These are phyloP conservation scores for Penicillium rolfsii DNA, from an alignment of 2,329 filamentous ascomycete genomes.

Conservation along the genomic window DNA sequence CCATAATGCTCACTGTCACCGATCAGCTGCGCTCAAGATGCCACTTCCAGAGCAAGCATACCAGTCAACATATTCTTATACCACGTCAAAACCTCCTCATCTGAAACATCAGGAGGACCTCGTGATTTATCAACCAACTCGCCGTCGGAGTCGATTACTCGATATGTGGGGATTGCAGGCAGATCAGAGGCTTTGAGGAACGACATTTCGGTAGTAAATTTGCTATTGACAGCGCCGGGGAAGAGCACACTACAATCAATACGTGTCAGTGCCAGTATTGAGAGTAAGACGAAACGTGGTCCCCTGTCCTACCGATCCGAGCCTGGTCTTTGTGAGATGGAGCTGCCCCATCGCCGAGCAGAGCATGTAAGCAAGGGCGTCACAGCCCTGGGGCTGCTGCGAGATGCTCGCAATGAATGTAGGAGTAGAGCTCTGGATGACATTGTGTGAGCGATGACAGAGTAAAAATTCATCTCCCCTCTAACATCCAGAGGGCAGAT, in stretches of 20 bases:
- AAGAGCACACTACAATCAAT: constrained; percentile 63
- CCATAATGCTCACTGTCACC: constrained; percentile 76
- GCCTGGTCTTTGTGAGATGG: constrained; percentile 61
- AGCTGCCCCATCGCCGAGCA: constrained; percentile 53
- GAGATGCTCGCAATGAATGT: constrained; percentile 14
- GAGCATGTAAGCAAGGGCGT: constrained; percentile 6
- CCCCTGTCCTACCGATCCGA: constrained; percentile 58
- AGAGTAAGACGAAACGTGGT: not conserved
- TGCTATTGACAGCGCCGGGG: constrained; percentile 92
- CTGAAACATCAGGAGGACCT: constrained; percentile 65
- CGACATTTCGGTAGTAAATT: constrained; percentile 78
- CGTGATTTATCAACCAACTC: constrained; percentile 75
- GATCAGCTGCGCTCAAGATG: constrained; percentile 17
- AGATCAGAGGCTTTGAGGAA: constrained; percentile 76
- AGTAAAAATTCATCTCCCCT: constrained; percentile 1
- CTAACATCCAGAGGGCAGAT: constrained; percentile 11
- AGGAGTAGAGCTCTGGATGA: constrained; percentile 25
- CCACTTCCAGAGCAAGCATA: constrained; percentile 30
- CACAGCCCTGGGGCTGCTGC: constrained; percentile 7
- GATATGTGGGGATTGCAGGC: constrained; percentile 84
- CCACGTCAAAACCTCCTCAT: constrained; percentile 62
- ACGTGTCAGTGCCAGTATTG: constrained; percentile 9
- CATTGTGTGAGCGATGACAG: constrained; percentile 7
- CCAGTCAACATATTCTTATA: constrained; percentile 68
- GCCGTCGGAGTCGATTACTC: constrained; percentile 87